Percentiles rank a stretch among this genome's conserved stretches.
These are phyloP conservation scores for Bocquillonia castaneifolia DNA, from an alignment of 441 rosid species.

Conservation along the genomic window DNA sequence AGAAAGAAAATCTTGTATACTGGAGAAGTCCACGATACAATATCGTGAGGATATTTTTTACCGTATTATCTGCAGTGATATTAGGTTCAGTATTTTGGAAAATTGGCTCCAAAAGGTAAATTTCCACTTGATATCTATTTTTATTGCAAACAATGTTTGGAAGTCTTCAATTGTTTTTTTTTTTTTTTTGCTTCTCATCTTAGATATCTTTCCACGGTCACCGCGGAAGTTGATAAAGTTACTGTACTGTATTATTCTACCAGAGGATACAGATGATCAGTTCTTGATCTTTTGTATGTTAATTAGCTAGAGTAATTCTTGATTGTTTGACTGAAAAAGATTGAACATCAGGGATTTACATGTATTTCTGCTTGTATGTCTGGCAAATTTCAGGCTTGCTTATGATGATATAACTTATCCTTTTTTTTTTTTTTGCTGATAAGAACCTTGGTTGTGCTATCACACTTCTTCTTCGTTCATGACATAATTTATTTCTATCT, in stretches of 20 bases:
- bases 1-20: constrained; percentile 85
- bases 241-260: background rate
- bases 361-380: too few species aligned
- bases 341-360: background rate
- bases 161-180: background rate
- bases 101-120: constrained; percentile 60
- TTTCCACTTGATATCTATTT: background rate
- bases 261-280: background rate
- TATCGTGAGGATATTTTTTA: constrained; percentile 60
- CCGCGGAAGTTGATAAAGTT: background rate
- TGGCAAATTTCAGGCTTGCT: too few species aligned
- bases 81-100: constrained; percentile 85
- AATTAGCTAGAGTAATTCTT: background rate
- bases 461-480: too few species aligned
- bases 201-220: background rate
- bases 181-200: background rate
- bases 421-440: too few species aligned
- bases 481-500: too few species aligned
- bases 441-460: too few species aligned
- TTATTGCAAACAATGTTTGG: background rate
- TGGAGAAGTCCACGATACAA: constrained; percentile 96
- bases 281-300: background rate
- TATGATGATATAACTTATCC: too few species aligned
- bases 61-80: constrained; percentile 56
- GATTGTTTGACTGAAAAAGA: background rate